Evolutionary conservation across 768 basidiomycete genomes (phyloP).

Genomic region (Phanerochaete sordida): DNA sequence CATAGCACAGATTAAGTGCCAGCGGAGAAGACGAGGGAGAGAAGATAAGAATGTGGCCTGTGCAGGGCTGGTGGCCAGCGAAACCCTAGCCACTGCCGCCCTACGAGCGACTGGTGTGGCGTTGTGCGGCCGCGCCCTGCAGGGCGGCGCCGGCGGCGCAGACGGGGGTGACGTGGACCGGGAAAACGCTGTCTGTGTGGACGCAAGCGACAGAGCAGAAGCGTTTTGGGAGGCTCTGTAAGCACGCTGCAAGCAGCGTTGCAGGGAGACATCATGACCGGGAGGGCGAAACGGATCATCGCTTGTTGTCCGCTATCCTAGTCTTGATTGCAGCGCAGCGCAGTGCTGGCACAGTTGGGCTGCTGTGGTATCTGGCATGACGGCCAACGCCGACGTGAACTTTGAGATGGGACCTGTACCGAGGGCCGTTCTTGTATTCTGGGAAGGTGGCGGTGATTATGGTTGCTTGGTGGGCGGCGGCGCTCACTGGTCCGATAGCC

Average conservation of each 20-base stretch:
- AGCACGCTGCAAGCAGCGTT: not conserved
- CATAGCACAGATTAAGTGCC: not conserved
- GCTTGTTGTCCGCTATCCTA: not conserved
- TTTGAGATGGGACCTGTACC: not conserved
- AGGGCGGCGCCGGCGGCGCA: not conserved
- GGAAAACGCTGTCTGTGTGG: not conserved
- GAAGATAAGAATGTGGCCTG: not conserved
- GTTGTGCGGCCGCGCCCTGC: not conserved
- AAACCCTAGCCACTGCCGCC: not conserved
- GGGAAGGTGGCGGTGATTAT: not conserved
- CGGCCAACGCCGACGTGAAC: not conserved
- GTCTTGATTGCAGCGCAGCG: not conserved
- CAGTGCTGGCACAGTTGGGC: not conserved
- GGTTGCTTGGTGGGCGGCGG: no score
- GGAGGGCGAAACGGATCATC: not conserved
- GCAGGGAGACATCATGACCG: not conserved
- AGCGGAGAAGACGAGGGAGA: not conserved
- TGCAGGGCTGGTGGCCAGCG: not conserved
- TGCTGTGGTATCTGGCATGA: not conserved
- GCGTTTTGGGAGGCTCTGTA: not conserved
- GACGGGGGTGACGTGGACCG: not conserved
- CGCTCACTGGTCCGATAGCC: no score
- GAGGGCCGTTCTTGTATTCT: not conserved
- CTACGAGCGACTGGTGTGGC: not conserved
- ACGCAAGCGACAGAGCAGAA: not conserved